A percentile compares a stretch with the other conserved stretches of the same genome.
Conservation (phyloP, 306 rosid species). For the Aeschynomene evenia region DNA sequence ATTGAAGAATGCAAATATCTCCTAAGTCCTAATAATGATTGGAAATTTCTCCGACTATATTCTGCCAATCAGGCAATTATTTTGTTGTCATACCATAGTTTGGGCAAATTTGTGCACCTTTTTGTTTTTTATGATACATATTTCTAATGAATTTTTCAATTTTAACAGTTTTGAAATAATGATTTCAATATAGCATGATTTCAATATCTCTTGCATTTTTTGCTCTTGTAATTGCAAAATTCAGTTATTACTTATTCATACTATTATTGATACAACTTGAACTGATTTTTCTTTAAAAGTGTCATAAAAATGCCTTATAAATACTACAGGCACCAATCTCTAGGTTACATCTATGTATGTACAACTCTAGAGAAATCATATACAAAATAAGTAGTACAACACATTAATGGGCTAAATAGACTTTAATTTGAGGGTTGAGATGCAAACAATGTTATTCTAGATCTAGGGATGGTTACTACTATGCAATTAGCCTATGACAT, state of each 20-base stretch:
- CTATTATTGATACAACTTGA: background rate
- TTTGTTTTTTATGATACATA: background rate
- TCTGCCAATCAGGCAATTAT: background rate
- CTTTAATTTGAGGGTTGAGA: background rate
- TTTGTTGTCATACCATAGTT: conserved; percentile 11
- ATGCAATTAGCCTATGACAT: background rate
- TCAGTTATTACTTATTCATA: background rate
- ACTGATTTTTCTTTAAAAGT: background rate
- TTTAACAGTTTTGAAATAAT: conserved; percentile 7
- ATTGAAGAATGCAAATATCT: conserved; percentile 54
- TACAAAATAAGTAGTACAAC: background rate
- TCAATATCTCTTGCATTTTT: background rate
- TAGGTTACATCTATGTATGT: too few species aligned
- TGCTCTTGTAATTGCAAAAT: background rate
- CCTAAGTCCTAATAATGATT: conserved; percentile 44
- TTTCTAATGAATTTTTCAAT: background rate
- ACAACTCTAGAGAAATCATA: too few species aligned
- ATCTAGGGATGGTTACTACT: background rate
- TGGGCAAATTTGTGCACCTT: background rate
- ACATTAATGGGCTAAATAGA: background rate
- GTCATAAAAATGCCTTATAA: background rate
- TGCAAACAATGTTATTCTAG: background rate
- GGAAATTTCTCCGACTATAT: background rate
- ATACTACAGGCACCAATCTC: background rate
- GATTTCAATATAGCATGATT: conserved; percentile 18